Evolutionary conservation across 2,329 filamentous ascomycete genomes (phyloP), one percentile per base, ranked within the genome.

Genomic region (Xylariaceae sp.): DNA sequence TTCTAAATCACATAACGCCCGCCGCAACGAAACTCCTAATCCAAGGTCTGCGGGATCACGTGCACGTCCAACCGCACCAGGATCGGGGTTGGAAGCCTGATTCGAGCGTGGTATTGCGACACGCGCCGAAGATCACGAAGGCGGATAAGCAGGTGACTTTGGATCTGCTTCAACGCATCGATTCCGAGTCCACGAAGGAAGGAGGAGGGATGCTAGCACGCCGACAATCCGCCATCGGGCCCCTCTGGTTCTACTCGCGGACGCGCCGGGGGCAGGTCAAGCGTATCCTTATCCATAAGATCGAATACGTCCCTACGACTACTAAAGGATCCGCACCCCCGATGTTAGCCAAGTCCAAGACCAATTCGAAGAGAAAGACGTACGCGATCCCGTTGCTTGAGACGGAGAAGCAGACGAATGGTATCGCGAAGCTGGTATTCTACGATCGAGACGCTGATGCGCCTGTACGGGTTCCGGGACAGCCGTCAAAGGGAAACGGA

Each of bases 61-160:
- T 87, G 0, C 92, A 92, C 68, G 75, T 92, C 0, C 82, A 84
- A 1, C 89, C 87, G 1, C 71, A 82, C n/a, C 65, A 71, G 42
- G 72, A 76, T 9, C 69, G 73, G 6, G 70, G 70, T 34, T 72
- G 69, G 72, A 67, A 57, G 57, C 18, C 23, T 4, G 23, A 30
- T 30, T 30, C 61, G 59, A 17, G 67, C 56, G 55, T 71, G 35
- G 4, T 23, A 52, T 30, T 64, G n/a, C 23, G 42, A 0, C 82
- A 88, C 67, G 93, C 93, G 1, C 83, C 84, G 1, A 96, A 96
- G 70, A 83, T 96, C 61, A 83, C 75, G 1, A 82, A 87, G 57
- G 74, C 79, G 4, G 85, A 93, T 66, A 76, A 78, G 1, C 81
- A 84, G 60, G 74, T 96, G 6, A 59, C 52, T 0, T 34, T 30